Percentiles rank a stretch among this genome's conserved stretches.
These are phyloP conservation scores for Aspergillus tubingensis DNA, from an alignment of 2,329 filamentous ascomycete genomes.

Conservation along the genomic window DNA sequence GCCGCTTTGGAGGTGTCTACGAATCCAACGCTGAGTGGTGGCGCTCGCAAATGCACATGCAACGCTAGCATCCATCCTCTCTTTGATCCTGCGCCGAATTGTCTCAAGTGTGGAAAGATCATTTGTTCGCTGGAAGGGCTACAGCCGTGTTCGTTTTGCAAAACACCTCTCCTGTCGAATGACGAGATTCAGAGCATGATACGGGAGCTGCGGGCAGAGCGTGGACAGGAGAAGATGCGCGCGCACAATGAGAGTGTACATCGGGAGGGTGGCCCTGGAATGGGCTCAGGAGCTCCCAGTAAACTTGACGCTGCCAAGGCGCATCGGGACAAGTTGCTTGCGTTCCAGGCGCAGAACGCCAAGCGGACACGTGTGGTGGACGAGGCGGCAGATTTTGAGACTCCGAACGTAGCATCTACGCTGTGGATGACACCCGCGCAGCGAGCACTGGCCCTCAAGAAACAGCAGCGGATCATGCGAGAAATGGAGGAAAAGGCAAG, in stretches of 20 bases:
- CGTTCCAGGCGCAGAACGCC: slow-evolving; percentile 84
- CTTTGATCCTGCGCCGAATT: slow-evolving; percentile 90
- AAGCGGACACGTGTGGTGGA: slow-evolving; percentile 81
- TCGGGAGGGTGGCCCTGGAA: slow-evolving; percentile 37
- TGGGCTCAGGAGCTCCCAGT: slow-evolving; percentile 39
- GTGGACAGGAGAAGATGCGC: slow-evolving; percentile 82
- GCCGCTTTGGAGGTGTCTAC: slow-evolving; percentile 87
- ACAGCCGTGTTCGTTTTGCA: slow-evolving; percentile 91
- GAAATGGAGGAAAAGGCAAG: slow-evolving; percentile 84
- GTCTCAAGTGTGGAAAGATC: slow-evolving; percentile 88
- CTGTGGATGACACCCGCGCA: slow-evolving; percentile 86
- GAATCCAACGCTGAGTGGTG: slow-evolving; percentile 70
- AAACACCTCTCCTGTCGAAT: slow-evolving; percentile 68
- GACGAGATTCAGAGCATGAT: slow-evolving; percentile 85
- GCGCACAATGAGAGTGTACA: slow-evolving; percentile 64
- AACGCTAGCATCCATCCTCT: slow-evolving; percentile 85
- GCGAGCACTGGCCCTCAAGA: slow-evolving; percentile 77
- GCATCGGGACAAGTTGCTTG: slow-evolving; percentile 77
- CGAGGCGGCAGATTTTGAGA: slow-evolving; percentile 75
- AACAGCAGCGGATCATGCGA: slow-evolving; percentile 78
- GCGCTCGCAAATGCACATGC: slow-evolving; percentile 73
- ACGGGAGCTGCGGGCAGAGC: slow-evolving; percentile 76
- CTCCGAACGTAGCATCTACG: slow-evolving; percentile 61
- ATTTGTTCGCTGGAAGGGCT: slow-evolving; percentile 93
- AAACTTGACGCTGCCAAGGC: slow-evolving; percentile 70